These are phyloP conservation scores for Phytophthora palmivora DNA, from an alignment of 352 stramenopile genomes.

Conservation along the genomic window DNA sequence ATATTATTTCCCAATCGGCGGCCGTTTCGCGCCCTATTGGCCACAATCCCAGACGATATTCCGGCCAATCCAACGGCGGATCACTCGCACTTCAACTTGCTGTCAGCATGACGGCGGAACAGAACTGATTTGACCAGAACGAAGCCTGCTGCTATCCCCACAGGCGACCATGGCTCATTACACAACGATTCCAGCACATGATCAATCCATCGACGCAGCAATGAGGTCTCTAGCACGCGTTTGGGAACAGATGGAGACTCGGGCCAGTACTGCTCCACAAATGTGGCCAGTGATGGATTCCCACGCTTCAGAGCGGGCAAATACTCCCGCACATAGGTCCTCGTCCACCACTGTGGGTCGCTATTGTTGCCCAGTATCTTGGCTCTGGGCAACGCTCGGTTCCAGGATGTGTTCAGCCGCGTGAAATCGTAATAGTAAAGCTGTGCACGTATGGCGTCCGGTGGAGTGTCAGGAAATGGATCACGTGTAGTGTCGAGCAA, in stretches of 20 bases:
- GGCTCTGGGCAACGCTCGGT: constrained; percentile 34
- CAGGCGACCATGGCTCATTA: constrained; percentile 22
- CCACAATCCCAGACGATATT: constrained; percentile 5
- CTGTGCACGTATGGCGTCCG: constrained; percentile 58
- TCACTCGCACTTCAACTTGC: constrained; percentile 40
- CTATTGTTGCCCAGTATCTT: constrained; percentile 37
- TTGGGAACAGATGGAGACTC: constrained; percentile 2
- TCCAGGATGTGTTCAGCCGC: constrained; percentile 70
- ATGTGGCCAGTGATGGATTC: constrained; percentile 51
- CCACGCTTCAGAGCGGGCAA: constrained; percentile 49
- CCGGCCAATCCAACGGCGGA: constrained; percentile 23
- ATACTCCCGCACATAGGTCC: constrained; percentile 48
- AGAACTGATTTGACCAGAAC: constrained; percentile 11
- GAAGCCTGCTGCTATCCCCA: constrained; percentile 18
- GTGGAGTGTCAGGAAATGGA: constrained; percentile 51
- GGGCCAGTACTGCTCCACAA: constrained; percentile 51
- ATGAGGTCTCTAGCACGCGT: not conserved
- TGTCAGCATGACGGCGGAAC: constrained; percentile 3
- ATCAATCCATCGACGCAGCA: constrained; percentile 5
- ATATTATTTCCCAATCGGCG: constrained; percentile 25
- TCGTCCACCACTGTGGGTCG: constrained; percentile 54
- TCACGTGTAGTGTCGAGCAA: constrained; percentile 72
- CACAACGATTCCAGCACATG: constrained; percentile 22
- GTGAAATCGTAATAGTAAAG: constrained; percentile 92
- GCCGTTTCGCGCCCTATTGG: constrained; percentile 12